Evolutionary conservation across 345 rosid genomes (phyloP).

Genomic region (Gossypium raimondii): DNA sequence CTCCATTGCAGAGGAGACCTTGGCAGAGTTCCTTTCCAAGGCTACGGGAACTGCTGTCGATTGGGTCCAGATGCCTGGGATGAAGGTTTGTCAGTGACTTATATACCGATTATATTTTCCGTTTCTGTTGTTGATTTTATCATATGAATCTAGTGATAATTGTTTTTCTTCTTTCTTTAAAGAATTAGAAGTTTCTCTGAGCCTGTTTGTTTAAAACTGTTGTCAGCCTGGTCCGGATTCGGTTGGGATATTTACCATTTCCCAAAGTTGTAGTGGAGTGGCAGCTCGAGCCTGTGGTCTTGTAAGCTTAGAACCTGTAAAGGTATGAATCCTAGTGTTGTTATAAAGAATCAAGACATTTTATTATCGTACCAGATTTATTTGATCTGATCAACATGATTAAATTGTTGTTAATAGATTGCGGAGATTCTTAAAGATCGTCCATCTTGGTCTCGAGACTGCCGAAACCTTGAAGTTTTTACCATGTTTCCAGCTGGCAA

Average conservation of each 20-base stretch:
- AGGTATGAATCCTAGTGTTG: constrained; percentile 37
- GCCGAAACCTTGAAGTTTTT: constrained; percentile 94
- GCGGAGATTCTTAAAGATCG: constrained; percentile 99
- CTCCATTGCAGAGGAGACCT: constrained; percentile 98
- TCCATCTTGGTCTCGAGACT: constrained; percentile 96
- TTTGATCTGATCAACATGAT: not conserved
- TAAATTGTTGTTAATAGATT: constrained; percentile 46
- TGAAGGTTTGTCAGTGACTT: constrained; percentile 64
- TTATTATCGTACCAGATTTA: not conserved
- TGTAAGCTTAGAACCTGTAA: constrained; percentile 90
- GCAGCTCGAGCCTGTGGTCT: constrained; percentile 99
- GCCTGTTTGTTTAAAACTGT: not conserved
- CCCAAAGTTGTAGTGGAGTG: constrained; percentile 98
- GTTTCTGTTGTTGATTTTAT: not conserved
- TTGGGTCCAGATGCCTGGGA: constrained; percentile 99
- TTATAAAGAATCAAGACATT: not conserved
- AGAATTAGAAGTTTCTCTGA: not conserved
- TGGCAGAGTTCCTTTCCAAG: constrained; percentile 99
- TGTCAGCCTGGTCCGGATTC: constrained; percentile 99
- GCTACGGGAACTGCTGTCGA: constrained; percentile 99
- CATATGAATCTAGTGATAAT: not conserved
- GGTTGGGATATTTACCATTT: constrained; percentile 99
- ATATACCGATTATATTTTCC: not conserved
- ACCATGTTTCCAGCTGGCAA: constrained; percentile 94
- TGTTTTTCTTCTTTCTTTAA: not conserved